Percentiles rank a stretch among this genome's conserved stretches.
Conservation (phyloP, 2,329 filamentous ascomycete species). For the Aspergillus piperis region DNA sequence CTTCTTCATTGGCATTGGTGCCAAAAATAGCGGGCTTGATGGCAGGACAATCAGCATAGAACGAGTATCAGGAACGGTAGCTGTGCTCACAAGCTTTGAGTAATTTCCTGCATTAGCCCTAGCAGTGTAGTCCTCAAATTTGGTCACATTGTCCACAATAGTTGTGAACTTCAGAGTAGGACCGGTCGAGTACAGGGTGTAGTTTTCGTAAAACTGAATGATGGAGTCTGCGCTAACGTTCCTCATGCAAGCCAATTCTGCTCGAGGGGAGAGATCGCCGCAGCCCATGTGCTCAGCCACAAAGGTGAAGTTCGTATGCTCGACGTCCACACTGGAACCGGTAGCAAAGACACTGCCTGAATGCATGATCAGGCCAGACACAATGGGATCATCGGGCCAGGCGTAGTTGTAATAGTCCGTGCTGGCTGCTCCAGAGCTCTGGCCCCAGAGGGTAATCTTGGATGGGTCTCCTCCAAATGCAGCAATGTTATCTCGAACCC, state of each 20-base stretch:
- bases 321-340: background rate
- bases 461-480: slow-evolving; percentile 54
- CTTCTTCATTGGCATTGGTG: background rate
- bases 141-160: background rate
- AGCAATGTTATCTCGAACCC: slow-evolving; percentile 53
- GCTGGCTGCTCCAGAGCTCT: slow-evolving; percentile 44
- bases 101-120: background rate
- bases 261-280: background rate
- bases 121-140: background rate
- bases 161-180: background rate
- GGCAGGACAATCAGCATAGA: background rate
- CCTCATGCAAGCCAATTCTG: background rate
- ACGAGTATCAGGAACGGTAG: background rate
- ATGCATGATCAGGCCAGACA: slow-evolving; percentile 36
- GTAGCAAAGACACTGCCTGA: slow-evolving; percentile 1
- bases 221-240: background rate
- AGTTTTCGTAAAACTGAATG: background rate
- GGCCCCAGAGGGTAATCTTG: slow-evolving; percentile 51
- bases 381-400: slow-evolving; percentile 39
- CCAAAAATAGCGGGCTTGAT: background rate
- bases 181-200: background rate
- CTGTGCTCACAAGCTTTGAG: background rate
- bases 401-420: slow-evolving; percentile 37
- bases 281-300: background rate
- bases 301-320: slow-evolving; percentile 2